These are phyloP conservation scores for Pouteria glomerata DNA, from an alignment of 148 eudicot species.

Conservation along the genomic window DNA sequence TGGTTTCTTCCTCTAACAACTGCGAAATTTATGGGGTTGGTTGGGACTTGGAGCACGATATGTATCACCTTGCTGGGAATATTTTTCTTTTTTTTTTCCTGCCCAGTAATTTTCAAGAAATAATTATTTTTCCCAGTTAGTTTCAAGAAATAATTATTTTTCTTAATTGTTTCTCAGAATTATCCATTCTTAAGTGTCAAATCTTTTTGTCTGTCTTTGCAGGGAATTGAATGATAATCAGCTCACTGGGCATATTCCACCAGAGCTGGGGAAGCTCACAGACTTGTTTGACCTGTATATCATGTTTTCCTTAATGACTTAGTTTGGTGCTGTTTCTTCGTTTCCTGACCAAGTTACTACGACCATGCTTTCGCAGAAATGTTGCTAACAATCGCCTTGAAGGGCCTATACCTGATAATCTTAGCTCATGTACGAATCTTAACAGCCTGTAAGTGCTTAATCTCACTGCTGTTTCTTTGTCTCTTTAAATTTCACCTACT, in stretches of 20 bases:
- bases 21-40: not conserved
- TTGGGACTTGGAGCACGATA: not conserved
- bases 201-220: not conserved
- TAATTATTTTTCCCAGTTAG: too few relatives aligned
- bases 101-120: too few relatives aligned
- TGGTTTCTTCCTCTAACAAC: not conserved
- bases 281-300: conserved; percentile 91
- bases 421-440: conserved; percentile 90
- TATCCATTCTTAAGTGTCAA: not conserved
- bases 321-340: not conserved
- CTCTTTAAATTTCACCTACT: not conserved
- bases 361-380: conserved; percentile 41
- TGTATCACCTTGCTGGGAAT: not conserved
- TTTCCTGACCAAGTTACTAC: conserved; percentile 1
- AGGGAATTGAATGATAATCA: conserved; percentile 91
- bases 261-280: conserved; percentile 88
- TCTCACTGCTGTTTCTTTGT: not conserved
- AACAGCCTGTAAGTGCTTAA: conserved; percentile 76
- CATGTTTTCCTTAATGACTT: not conserved
- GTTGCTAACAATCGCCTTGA: conserved; percentile 81
- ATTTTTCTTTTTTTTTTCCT: too few relatives aligned
- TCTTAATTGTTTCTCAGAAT: not conserved
- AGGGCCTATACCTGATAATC: conserved; percentile 79
- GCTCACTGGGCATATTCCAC: conserved; percentile 76
- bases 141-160: too few relatives aligned